These are phyloP conservation scores for Scutellaria baicalensis DNA, from an alignment of 257 asterid species.

Conservation along the genomic window DNA sequence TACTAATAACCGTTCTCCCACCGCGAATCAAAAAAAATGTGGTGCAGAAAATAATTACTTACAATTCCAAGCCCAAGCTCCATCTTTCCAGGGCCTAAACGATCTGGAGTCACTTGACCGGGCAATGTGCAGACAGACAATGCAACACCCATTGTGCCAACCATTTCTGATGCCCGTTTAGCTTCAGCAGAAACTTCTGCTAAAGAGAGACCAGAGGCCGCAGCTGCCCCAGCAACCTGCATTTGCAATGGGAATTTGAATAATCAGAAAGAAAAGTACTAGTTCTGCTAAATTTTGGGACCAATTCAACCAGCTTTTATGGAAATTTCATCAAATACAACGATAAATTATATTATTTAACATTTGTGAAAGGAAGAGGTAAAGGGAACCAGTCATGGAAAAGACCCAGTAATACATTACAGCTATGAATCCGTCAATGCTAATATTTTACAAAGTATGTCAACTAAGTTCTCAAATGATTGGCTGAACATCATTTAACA, in stretches of 20 bases:
- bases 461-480: neutral
- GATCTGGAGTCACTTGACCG: constrained; percentile 82
- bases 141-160: constrained; percentile 99
- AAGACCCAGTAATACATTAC: neutral
- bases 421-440: neutral
- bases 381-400: neutral
- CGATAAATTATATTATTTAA: neutral
- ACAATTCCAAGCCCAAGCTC: constrained; percentile 99
- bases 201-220: constrained; percentile 78
- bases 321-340: neutral
- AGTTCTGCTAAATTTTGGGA: constrained; percentile 1
- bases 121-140: constrained; percentile 95
- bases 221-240: constrained; percentile 99
- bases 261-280: neutral
- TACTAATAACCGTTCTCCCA: neutral
- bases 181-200: constrained; percentile 86
- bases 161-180: constrained; percentile 80
- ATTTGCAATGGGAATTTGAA: constrained; percentile 7
- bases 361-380: neutral
- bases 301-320: neutral
- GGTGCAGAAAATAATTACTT: constrained; percentile 25
- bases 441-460: neutral
- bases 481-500: neutral
- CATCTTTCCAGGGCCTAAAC: constrained; percentile 94
- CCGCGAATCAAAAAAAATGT: constrained; percentile 2